Conservation (phyloP, 768 basidiomycete species). For the Tylopilus sp. region DNA sequence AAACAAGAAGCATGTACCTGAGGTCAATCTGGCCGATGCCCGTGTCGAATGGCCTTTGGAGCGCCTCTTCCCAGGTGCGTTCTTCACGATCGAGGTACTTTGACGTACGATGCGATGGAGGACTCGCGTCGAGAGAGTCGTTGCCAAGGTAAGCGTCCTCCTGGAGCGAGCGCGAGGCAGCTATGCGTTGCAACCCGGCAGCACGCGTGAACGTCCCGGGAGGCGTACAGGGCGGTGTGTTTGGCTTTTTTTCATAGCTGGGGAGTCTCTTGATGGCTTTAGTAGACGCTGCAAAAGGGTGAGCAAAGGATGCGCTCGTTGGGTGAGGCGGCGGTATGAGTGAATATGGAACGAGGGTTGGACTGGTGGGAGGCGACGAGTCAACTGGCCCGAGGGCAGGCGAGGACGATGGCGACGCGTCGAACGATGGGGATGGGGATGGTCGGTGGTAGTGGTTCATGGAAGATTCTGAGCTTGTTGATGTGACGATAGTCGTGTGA, state of each 20-base stretch:
- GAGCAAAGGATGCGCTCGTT: conserved; percentile 10
- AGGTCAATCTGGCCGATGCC: conserved; percentile 51
- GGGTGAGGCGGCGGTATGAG: conserved; percentile 30
- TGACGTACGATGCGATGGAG: conserved; percentile 10
- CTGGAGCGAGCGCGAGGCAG: conserved; percentile 20
- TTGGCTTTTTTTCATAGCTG: conserved; percentile 41
- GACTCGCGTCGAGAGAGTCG: conserved; percentile 8
- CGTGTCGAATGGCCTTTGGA: conserved; percentile 42
- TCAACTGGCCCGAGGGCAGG: conserved; percentile 37
- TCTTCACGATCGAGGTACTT: conserved; percentile 31
- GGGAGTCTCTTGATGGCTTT: conserved; percentile 43
- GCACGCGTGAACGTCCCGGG: conserved; percentile 17
- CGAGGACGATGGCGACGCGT: conserved; percentile 51
- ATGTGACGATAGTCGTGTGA: too few relatives aligned
- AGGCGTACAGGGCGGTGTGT: conserved; percentile 20
- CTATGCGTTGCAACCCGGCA: conserved; percentile 14
- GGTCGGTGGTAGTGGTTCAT: too few relatives aligned
- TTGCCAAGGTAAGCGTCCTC: conserved; percentile 22
- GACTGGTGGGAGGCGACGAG: conserved; percentile 38
- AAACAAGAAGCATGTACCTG: conserved; percentile 38
- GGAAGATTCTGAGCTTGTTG: too few relatives aligned
- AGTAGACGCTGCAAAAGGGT: conserved; percentile 61
- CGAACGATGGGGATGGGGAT: conserved; percentile 8
- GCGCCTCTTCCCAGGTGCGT: conserved; percentile 47
- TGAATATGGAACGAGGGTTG: conserved; percentile 23